Evolutionary conservation across 345 rosid genomes (phyloP), one percentile per base, ranked within the genome.

Genomic region (Draba incana): DNA sequence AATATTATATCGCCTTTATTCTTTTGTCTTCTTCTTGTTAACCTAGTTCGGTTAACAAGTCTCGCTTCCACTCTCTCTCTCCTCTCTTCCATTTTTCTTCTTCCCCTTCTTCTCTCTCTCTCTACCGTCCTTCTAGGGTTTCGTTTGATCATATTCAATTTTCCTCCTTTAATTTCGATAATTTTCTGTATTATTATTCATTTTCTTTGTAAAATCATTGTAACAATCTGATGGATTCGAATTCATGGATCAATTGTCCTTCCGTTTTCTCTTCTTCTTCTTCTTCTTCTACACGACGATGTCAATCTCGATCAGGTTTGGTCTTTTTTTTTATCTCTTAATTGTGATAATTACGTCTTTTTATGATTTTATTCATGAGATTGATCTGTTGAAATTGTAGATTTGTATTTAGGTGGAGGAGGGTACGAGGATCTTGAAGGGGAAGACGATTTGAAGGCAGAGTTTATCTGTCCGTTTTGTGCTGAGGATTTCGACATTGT

Each of bases 401-500:
- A 89, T 85, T 85, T 82, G 78, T 87, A 76, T 30, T 25, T 74
- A 31, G 86, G 84, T 11, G 86, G 84, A 52, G 86, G 84, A 52
- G 85, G 80, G 7, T 76, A 61, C 24, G 89, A 87, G 14, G 96
- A 84, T 42, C 63, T 70, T 10, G 88, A 84, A 4, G 87, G 30
- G 38, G 96, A 86, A 12, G 91, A 85, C 11, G 93, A 88, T 64
- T 79, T 72, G 69, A 82, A 81, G 61, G 79, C 83, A 2, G 87
- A 87, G 84, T 86, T 78, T 74, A 49, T 83, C 10, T 92, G 98
- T 38, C 93, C 98, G 1, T 92, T 88, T 56, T 92, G 96, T 14
- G 87, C 84, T 3, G 96, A 92, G 68, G 90, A 84, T 72, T 92
- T 88, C 62, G 93, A 92, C 65, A 83, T 88, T 68, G 88, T 92